phyloP scores from a whole-genome alignment of 768 basidiomycete species.

The Boletus rubescentipes region DNA sequence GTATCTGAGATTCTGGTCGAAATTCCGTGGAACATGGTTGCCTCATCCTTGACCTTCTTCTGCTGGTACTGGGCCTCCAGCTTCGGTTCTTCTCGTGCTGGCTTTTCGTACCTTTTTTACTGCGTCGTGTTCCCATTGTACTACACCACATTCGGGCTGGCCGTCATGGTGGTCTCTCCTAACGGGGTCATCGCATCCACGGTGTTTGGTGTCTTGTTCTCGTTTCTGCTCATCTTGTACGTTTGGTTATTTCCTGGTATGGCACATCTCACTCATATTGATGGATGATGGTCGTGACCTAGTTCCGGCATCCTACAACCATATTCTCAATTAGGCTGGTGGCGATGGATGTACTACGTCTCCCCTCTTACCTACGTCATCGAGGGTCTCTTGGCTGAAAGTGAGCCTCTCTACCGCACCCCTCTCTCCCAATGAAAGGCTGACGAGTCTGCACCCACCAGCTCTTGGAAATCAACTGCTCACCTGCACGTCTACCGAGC shows the following conservation, averaged over 20 bases:
- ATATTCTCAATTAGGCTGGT: slow-evolving; percentile 34
- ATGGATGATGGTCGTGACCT: not conserved
- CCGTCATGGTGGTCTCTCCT: slow-evolving; percentile 42
- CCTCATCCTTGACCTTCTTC: slow-evolving; percentile 41
- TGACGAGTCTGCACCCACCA: slow-evolving; percentile 8
- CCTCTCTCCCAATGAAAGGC: not conserved
- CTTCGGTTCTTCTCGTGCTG: slow-evolving; percentile 36
- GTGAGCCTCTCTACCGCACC: not conserved
- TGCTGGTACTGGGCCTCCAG: slow-evolving; percentile 53
- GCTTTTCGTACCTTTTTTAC: slow-evolving; percentile 40
- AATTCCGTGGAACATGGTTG: slow-evolving; percentile 43
- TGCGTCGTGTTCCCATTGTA: slow-evolving; percentile 43
- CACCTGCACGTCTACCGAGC: slow-evolving; percentile 52
- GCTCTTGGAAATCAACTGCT: slow-evolving; percentile 44
- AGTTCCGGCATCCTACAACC: slow-evolving; percentile 52
- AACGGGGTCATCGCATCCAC: slow-evolving; percentile 41
- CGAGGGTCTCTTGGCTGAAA: slow-evolving; percentile 39
- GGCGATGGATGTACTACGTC: slow-evolving; percentile 40
- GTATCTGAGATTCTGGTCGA: slow-evolving; percentile 51
- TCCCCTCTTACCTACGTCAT: slow-evolving; percentile 55
- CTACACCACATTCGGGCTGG: slow-evolving; percentile 42
- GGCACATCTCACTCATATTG: not conserved
- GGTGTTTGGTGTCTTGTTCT: slow-evolving; percentile 38
- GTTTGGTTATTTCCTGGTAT: slow-evolving; percentile 7
- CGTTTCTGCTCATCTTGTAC: slow-evolving; percentile 44